Evolutionary conservation across 352 stramenopile genomes (phyloP), one percentile per base, ranked within the genome.

Genomic region (Pythium vanterpoolii): DNA sequence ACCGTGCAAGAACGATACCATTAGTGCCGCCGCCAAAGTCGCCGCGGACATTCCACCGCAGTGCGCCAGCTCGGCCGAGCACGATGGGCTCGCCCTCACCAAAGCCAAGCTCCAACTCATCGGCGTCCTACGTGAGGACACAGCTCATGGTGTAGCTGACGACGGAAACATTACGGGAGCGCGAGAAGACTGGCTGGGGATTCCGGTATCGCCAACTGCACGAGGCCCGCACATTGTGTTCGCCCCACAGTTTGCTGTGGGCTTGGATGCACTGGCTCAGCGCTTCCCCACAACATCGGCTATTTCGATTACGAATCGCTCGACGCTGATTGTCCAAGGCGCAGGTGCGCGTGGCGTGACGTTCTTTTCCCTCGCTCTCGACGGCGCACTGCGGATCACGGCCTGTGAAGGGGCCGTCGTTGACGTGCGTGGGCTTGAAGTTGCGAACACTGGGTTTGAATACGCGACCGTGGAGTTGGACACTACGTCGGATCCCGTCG

Each of bases 1-100:
- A 10, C 79, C 79, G 3, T 89, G 75, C 64, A 90, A 90, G 62
- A 90, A 90, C 34, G 79, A 90, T 51, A 71, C 71, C 14, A 66
- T 52, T 10, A 87, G 74, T 14, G 81, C 81, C 5, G 73, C 66
- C 2, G 63, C 67, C 4, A 90, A 90, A 51, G 74, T 60, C 1
- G 65, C 68, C 19, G 40, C 78, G 21, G 77, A 84, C 42, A 72
- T 88, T 21, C 77, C 77, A 0, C 76, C 78, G n/a, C 78, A 90
- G 46, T 87, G 78, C 19, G 79, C 79, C 0, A 76, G 75, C 30
- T 87, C 81, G 1, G 73, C 78, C 1, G 81, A 90, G 27, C 78
- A 88, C 64, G 81, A 90, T 30, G 47, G 87, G 9, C 88, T 84
- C 47, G 64, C 72, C 3, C 56, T 75, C 36, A 83, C 86, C 54